phyloP scores from a whole-genome alignment of 208 protist species.

The Vickermania ingenoplastis region DNA sequence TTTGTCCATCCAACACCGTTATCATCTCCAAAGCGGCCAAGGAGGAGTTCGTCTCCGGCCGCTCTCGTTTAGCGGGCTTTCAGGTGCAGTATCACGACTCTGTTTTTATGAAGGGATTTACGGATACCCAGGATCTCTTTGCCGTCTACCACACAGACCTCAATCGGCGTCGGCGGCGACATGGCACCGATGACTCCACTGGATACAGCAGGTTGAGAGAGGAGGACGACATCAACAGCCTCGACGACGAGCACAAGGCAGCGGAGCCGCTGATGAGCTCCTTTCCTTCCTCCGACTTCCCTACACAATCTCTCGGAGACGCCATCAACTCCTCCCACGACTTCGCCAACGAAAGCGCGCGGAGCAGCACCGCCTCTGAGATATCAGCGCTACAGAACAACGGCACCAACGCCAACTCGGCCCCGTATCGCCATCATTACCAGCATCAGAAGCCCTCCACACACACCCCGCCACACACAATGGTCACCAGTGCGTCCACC shows the following conservation, averaged over 20 bases:
- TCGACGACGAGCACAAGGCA: background rate
- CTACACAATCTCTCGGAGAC: background rate
- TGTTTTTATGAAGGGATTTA: constrained; percentile 15
- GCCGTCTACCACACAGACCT: background rate
- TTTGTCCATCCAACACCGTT: constrained; percentile 15
- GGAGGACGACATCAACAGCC: background rate
- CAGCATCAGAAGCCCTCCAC: too few relatives aligned
- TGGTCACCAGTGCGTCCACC: too few relatives aligned
- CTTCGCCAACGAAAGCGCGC: background rate
- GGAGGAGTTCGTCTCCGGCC: background rate
- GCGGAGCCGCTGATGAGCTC: background rate
- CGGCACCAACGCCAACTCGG: too few relatives aligned
- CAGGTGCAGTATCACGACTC: constrained; percentile 2
- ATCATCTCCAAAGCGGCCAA: constrained; percentile 6
- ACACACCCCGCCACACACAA: too few relatives aligned
- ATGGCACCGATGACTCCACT: background rate
- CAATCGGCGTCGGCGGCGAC: background rate
- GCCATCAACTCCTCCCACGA: background rate
- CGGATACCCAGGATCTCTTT: constrained; percentile 10
- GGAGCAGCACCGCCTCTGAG: background rate
- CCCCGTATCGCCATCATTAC: too few relatives aligned
- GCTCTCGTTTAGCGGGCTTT: background rate
- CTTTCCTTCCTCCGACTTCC: background rate
- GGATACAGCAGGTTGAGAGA: background rate
- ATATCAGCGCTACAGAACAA: background rate